These are phyloP conservation scores for Vitis cinerea DNA, from an alignment of 164 flowering plant species.

Conservation along the genomic window DNA sequence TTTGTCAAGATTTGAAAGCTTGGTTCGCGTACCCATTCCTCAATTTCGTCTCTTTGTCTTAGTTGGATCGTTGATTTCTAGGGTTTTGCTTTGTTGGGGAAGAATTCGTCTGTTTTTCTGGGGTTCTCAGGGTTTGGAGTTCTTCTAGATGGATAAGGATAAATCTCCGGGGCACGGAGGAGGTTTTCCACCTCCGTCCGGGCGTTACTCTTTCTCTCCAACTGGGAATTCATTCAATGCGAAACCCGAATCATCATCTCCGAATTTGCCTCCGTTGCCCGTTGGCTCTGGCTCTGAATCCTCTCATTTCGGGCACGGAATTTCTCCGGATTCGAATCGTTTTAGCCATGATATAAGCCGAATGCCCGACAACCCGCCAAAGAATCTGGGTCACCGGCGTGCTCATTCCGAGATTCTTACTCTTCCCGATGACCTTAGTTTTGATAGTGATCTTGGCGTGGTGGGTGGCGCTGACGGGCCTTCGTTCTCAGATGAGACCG, in stretches of 20 bases:
- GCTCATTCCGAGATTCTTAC: slow-evolving; percentile 96
- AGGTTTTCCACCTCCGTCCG: slow-evolving; percentile 43
- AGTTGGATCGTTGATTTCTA: neutral
- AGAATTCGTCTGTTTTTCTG: neutral
- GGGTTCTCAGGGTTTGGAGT: slow-evolving; percentile 3
- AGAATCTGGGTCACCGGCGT: slow-evolving; percentile 79
- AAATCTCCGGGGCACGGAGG: slow-evolving; percentile 34
- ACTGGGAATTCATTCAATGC: slow-evolving; percentile 28
- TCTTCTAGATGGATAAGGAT: slow-evolving; percentile 48
- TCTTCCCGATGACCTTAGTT: slow-evolving; percentile 91
- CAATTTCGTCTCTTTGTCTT: neutral
- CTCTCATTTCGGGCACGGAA: slow-evolving; percentile 38
- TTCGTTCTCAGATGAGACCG: slow-evolving; percentile 86
- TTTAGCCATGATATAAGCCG: slow-evolving; percentile 88
- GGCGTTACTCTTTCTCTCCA: slow-evolving; percentile 33
- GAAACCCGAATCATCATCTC: slow-evolving; percentile 37
- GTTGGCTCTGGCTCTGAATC: slow-evolving; percentile 32
- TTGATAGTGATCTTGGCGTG: slow-evolving; percentile 92
- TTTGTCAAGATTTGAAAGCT: neutral
- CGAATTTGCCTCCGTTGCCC: slow-evolving; percentile 31
- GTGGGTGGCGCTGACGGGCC: slow-evolving; percentile 85
- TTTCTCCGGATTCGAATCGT: slow-evolving; percentile 37
- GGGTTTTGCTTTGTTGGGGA: neutral
- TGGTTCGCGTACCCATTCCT: neutral
- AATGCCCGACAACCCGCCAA: slow-evolving; percentile 89